Evolutionary conservation across 495 filamentous ascomycete species (phyloP).

Genomic region (Neurospora cerealis): DNA sequence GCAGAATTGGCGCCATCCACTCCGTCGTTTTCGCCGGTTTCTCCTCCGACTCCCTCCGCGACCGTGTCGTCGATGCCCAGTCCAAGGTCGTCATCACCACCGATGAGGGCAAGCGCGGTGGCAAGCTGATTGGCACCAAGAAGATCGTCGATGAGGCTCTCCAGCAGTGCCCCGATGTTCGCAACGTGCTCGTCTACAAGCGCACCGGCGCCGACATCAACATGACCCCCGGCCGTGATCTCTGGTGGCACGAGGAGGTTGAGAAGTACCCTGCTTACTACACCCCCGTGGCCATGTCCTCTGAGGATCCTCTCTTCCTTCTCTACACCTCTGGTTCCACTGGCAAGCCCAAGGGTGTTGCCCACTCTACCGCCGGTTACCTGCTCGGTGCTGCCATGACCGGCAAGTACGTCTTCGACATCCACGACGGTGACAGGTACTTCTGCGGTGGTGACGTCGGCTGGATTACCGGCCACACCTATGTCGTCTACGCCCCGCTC

Average conservation of each 20-base stretch:
- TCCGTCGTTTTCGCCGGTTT: constrained; percentile 99
- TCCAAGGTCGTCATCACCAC: constrained; percentile 92
- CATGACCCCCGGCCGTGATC: constrained; percentile 78
- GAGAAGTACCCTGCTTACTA: constrained; percentile 91
- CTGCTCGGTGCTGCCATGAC: constrained; percentile 85
- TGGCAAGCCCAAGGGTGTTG: constrained; percentile 96
- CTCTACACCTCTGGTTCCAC: constrained; percentile 98
- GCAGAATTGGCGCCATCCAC: constrained; percentile 91
- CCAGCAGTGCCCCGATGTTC: constrained; percentile 90
- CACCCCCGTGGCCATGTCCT: constrained; percentile 74
- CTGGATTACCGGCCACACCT: constrained; percentile 99
- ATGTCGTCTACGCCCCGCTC: constrained; percentile 94
- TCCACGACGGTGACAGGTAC: constrained; percentile 85
- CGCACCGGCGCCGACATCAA: constrained; percentile 91
- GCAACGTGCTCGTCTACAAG: constrained; percentile 81
- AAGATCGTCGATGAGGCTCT: constrained; percentile 98
- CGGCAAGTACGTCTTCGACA: constrained; percentile 98
- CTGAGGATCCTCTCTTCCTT: constrained; percentile 94
- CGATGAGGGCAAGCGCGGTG: constrained; percentile 95
- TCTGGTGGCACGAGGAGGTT: constrained; percentile 97
- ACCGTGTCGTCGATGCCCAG: constrained; percentile 85
- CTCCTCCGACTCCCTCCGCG: constrained; percentile 90
- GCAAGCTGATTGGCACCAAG: constrained; percentile 97
- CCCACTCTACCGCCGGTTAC: constrained; percentile 96
- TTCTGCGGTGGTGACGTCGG: constrained; percentile 98